Evolutionary conservation across 2,329 filamentous ascomycete genomes (phyloP).

Genomic region (Coniosporium tulheliwenetii): DNA sequence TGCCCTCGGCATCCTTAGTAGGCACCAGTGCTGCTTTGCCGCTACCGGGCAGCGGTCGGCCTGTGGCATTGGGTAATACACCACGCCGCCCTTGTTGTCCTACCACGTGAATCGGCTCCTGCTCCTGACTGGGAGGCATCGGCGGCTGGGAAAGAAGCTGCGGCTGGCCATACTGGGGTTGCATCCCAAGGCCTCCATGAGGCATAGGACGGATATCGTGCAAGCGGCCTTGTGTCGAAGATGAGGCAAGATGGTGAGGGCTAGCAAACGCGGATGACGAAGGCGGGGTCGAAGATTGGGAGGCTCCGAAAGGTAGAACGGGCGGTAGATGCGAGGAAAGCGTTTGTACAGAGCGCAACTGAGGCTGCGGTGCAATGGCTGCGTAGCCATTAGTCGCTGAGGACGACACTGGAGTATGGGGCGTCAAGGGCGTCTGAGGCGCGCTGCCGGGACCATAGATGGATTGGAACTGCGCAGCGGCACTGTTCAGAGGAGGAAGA

Average conservation of each 20-base stretch:
- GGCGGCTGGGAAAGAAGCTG: conserved; percentile 20
- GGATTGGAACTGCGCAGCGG: neutral
- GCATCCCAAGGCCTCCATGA: conserved; percentile 20
- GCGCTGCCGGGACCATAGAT: neutral
- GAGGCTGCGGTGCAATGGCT: neutral
- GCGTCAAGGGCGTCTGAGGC: neutral
- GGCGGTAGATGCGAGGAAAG: neutral
- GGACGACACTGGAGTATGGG: neutral
- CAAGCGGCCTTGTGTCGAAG: conserved; percentile 11
- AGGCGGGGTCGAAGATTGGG: conserved; percentile 14
- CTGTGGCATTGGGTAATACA: conserved; percentile 80
- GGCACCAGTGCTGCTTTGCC: conserved; percentile 71
- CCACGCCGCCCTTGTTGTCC: conserved; percentile 86
- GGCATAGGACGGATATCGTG: conserved; percentile 25
- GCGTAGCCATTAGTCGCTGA: neutral
- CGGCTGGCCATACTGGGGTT: conserved; percentile 15
- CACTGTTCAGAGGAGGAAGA: neutral
- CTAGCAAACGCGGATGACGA: conserved; percentile 15
- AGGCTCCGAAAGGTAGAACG: conserved; percentile 5
- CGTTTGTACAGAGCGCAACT: neutral
- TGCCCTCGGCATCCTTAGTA: conserved; percentile 90
- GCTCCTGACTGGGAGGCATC: conserved; percentile 23
- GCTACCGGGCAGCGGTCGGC: conserved; percentile 60
- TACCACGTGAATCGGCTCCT: conserved; percentile 74
- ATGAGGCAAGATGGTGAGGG: conserved; percentile 5